phyloP scores from a whole-genome alignment of 768 basidiomycete genomes.

The Boletellus emodensis region DNA sequence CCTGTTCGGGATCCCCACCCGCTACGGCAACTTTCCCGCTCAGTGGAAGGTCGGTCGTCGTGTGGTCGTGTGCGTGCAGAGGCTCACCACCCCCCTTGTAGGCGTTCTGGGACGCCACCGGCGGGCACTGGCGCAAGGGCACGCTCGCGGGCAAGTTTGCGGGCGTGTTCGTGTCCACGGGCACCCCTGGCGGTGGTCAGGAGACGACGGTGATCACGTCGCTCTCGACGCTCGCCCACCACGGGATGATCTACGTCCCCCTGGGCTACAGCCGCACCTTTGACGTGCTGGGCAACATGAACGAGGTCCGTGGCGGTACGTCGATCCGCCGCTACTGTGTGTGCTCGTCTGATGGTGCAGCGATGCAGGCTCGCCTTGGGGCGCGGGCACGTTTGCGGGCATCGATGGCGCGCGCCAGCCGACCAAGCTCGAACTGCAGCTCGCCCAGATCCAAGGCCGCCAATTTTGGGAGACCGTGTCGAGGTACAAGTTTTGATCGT shows the following conservation, averaged over 20 bases:
- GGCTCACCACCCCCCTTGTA: constrained; percentile 21
- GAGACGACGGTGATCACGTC: constrained; percentile 51
- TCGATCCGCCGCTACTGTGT: background rate
- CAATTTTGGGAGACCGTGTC: constrained; percentile 48
- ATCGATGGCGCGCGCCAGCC: constrained; percentile 46
- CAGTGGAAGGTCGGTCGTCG: constrained; percentile 63
- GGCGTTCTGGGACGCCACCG: constrained; percentile 77
- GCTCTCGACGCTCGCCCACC: constrained; percentile 63
- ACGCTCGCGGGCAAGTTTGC: constrained; percentile 71
- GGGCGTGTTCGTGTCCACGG: constrained; percentile 70
- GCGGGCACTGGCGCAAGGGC: constrained; percentile 57
- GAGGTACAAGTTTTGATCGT: constrained; percentile 30
- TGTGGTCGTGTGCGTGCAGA: background rate
- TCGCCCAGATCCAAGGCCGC: constrained; percentile 51
- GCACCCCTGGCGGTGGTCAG: constrained; percentile 77
- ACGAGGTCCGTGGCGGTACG: constrained; percentile 58
- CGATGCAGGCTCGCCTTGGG: constrained; percentile 77
- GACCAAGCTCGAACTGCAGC: constrained; percentile 44
- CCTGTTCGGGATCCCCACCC: constrained; percentile 74
- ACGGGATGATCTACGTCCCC: constrained; percentile 70
- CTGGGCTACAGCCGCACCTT: constrained; percentile 60
- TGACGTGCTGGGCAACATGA: constrained; percentile 37
- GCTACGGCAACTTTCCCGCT: constrained; percentile 76
- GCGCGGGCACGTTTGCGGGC: constrained; percentile 62
- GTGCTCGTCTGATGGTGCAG: background rate